Conservation (phyloP, 352 stramenopile species). For the Phytophthora idaei region DNA sequence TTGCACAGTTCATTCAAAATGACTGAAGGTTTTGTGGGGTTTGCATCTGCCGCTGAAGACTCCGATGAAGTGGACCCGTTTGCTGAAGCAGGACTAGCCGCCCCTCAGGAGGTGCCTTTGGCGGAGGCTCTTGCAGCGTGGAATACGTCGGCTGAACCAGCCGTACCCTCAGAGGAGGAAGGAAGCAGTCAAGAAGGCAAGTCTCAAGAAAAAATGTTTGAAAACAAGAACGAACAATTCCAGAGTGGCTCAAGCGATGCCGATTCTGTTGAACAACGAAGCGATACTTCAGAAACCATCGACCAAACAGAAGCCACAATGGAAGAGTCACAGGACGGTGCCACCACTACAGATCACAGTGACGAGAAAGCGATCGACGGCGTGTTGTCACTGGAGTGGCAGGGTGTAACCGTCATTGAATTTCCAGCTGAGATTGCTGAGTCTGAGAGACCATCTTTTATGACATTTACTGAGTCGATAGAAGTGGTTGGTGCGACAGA, state of each 20-base stretch:
- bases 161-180: slow-evolving; percentile 1
- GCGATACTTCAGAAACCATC: background rate
- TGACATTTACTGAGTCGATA: background rate
- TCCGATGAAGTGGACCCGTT: slow-evolving; percentile 36
- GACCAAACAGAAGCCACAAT: background rate
- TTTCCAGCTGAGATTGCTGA: background rate
- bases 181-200: background rate
- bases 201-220: slow-evolving; percentile 1
- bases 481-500: background rate
- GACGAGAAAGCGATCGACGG: background rate
- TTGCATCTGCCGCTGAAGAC: slow-evolving; percentile 20
- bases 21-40: slow-evolving; percentile 22
- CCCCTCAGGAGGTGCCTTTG: slow-evolving; percentile 30
- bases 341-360: slow-evolving; percentile 2
- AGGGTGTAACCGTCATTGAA: background rate
- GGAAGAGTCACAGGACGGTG: background rate
- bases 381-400: background rate
- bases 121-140: slow-evolving; percentile 36
- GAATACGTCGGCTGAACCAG: slow-evolving; percentile 16
- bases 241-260: background rate
- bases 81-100: slow-evolving; percentile 34
- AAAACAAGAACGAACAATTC: background rate
- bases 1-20: slow-evolving; percentile 40
- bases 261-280: slow-evolving; percentile 5
- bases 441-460: slow-evolving; percentile 5